Evolutionary conservation across 345 rosid genomes (phyloP), one percentile per base, ranked within the genome.

Genomic region (Angophora floribunda): DNA sequence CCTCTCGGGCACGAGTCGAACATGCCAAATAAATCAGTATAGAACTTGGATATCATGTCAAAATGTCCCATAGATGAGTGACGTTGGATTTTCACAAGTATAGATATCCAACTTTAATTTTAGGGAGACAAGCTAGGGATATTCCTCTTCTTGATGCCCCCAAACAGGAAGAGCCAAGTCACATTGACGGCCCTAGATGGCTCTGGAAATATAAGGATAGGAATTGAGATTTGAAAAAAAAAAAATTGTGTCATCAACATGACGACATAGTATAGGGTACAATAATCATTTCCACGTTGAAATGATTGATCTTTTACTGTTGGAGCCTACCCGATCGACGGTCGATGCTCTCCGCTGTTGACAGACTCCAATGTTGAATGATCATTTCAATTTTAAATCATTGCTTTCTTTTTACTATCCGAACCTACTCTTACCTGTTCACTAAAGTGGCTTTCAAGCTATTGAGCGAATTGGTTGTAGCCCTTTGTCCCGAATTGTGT

Each of bases 41-140:
- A 3, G 11, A 67, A 67, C 44, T 67, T 30, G 44, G 1, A 67
- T 67, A 15, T 30, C 2, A 16, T 7, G 80, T 70, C 7, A 9
- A 70, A 8, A 70, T 70, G 24, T 70, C 22, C 26, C 0, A 0
- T 36, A 9, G 26, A 7, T 0, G 6, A 70, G 24, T 70, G 47
- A 70, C 0, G 22, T 30, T 47, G 1, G 26, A 70, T 36, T 17
- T 70, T 21, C 2, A 36, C 2, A 1, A 32, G 2, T 13, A 36
- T 70, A 16, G 6, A 0, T 36, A 70, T 36, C 26, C 82, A 70
- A 70, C 8, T 57, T 57, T 17, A 70, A 36, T 17, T 36, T 70
- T 4, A 9, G 7, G 4, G 1, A 17, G 24, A 2, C 47, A 36
- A 36, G 9, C 7, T 36, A 36, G 17, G 80, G 80, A 70, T 36